Conservation (phyloP, 2,329 filamentous ascomycete genomes). For the Plectosphaerella plurivora region DNA sequence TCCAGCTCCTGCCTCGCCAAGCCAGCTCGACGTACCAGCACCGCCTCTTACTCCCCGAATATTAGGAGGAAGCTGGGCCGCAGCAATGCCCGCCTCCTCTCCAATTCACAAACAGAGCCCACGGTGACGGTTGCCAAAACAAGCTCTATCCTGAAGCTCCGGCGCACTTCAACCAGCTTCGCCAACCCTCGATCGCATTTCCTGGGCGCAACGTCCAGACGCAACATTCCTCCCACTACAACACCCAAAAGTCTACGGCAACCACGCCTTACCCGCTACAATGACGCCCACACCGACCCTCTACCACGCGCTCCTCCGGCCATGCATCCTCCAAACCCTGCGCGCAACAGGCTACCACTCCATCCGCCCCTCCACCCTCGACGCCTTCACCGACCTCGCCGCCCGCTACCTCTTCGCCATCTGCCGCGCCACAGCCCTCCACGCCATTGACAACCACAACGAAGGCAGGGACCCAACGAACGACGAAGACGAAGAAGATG, state of each 20-base stretch:
- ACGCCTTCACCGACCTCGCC: conserved; percentile 82
- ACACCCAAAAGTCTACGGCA: not conserved
- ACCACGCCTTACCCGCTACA: conserved; percentile 7
- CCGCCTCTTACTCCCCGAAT: too few relatives aligned
- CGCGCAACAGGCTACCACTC: conserved; percentile 87
- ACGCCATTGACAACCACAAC: conserved; percentile 65
- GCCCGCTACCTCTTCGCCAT: conserved; percentile 75
- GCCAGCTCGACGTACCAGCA: too few relatives aligned
- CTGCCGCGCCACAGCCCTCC: conserved; percentile 65
- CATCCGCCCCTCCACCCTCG: conserved; percentile 75
- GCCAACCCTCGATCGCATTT: not conserved
- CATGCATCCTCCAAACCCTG: conserved; percentile 83
- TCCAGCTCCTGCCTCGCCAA: too few relatives aligned
- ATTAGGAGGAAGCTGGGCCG: too few relatives aligned
- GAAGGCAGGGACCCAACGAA: conserved; percentile 52
- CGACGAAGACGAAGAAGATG: conserved; percentile 16
- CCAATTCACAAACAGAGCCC: too few relatives aligned
- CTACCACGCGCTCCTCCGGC: conserved; percentile 75
- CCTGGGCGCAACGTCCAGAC: not conserved
- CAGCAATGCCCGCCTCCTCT: too few relatives aligned
- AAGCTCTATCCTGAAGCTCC: too few relatives aligned
- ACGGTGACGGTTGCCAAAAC: too few relatives aligned
- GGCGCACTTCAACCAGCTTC: too few relatives aligned
- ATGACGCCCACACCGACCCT: conserved; percentile 45
- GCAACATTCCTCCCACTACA: not conserved